Base-by-base conservation (phyloP, 208 protist species). In the Trypanosoma avium region DNA sequence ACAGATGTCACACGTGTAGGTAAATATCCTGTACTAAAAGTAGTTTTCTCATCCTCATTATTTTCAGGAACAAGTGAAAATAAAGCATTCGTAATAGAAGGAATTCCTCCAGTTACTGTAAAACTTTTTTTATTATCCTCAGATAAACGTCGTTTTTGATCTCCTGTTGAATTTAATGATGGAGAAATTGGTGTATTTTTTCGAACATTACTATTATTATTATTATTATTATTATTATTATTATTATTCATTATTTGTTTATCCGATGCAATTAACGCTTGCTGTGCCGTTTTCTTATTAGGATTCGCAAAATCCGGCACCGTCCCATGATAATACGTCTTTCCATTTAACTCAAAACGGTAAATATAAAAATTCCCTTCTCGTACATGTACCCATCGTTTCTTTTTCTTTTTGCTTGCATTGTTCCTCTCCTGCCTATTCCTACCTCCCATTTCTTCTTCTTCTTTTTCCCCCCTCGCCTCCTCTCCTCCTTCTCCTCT, bases 221-320 rank as follows among this genome's bases (percentile, higher is more conserved):
- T n/a, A 42, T 42, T 42, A n/a, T 15, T 15, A 3, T 15, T 15
- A n/a, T 42, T 42, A 42, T 8, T n/a, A 42, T 42, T 17, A 15
- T 27, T 53, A 27, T 0, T 19, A 21, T 32, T 9, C 15, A 1
- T 26, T 26, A 3, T 15, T 2, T 4, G 9, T 35, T 8, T 56
- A 17, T 61, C 17, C 7, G 26, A 62, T 57, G 35, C 24, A 58
- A 42, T 19, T 27, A 40, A 13, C n/a, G 45, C 13, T 36, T 40
- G 71, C 46, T 52, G 45, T 32, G 46, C 59, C 19, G 47, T 47
- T 55, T 79, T 82, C 72, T 93, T 93, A 67, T 93, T 88, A n/a
- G 81, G 87, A 42, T 93, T 93, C 0, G 84, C 81, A 67, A 93
- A 93, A 67, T 93, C 79, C 8, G 87, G 87, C 29, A 93, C 79